Percentiles rank a stretch among this genome's conserved stretches.
phyloP scores from a whole-genome alignment of 1,284 basidiomycete species.

The Neonothopanus nambi region DNA sequence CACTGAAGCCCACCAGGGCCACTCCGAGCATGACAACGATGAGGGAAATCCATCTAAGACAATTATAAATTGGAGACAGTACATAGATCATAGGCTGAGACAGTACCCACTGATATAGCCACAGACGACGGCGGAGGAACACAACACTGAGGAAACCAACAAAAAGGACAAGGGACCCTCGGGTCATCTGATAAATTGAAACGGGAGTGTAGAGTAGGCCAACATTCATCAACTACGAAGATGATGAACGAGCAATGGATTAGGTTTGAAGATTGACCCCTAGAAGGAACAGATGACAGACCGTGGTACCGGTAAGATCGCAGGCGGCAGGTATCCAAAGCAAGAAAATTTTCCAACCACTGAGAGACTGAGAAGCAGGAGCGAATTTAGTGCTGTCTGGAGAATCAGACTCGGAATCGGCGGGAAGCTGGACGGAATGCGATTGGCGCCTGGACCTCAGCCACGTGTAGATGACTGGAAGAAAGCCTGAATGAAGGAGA shows the following conservation, averaged over 20 bases:
- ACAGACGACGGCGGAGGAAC: conserved; percentile 83
- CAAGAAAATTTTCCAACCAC: conserved; percentile 71
- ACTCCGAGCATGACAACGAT: conserved; percentile 91
- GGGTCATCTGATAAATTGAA: conserved; percentile 97
- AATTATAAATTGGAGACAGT: conserved; percentile 12
- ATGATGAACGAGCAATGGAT: conserved; percentile 17
- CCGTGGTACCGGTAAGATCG: conserved; percentile 87
- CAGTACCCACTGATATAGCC: conserved; percentile 71
- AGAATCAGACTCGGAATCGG: conserved; percentile 50
- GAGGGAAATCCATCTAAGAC: conserved; percentile 83
- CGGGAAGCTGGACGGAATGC: conserved; percentile 55
- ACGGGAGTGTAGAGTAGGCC: conserved; percentile 95
- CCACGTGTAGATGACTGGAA: conserved; percentile 79
- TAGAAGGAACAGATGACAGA: conserved; percentile 38
- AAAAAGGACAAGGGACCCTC: conserved; percentile 95
- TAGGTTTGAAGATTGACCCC: background rate
- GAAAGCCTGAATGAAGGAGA: conserved; percentile 60
- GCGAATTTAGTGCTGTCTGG: conserved; percentile 45
- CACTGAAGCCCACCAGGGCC: conserved; percentile 88
- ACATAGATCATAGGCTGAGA: conserved; percentile 14
- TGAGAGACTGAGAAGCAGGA: conserved; percentile 43
- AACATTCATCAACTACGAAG: conserved; percentile 84
- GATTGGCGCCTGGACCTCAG: conserved; percentile 46
- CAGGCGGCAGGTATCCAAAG: conserved; percentile 87
- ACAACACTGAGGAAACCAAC: conserved; percentile 92